A percentile compares a stretch with the other conserved stretches of the same genome.
Evolutionary conservation across 108 stramenopile genomes (phyloP).

Genomic region (Cylindrotheca fusiformis): DNA sequence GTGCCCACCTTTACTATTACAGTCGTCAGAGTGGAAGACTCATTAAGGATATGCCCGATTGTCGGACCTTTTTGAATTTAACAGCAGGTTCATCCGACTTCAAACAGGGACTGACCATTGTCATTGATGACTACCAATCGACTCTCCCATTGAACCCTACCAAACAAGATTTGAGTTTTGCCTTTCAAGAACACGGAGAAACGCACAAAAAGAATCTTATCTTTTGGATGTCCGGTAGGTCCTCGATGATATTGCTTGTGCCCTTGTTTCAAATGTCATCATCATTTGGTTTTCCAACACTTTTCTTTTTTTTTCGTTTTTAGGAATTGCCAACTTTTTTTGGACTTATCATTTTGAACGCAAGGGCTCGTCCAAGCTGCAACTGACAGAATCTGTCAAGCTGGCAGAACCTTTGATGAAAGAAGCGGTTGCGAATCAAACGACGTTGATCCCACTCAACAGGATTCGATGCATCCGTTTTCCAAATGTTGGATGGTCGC

Average conservation of each 20-base stretch:
- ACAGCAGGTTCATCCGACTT: slow-evolving; percentile 44
- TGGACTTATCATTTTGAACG: slow-evolving; percentile 24
- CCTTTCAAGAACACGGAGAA: slow-evolving; percentile 22
- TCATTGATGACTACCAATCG: slow-evolving; percentile 59
- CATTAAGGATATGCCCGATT: slow-evolving; percentile 46
- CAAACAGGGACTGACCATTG: slow-evolving; percentile 54
- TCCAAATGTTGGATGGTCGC: background rate
- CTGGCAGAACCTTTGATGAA: background rate
- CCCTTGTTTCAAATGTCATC: background rate
- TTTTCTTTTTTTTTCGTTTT: too few relatives aligned
- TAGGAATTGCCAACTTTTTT: slow-evolving; percentile 24
- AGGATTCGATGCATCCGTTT: background rate
- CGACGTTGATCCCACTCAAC: background rate
- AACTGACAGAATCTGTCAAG: slow-evolving; percentile 5
- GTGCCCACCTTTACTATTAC: slow-evolving; percentile 34
- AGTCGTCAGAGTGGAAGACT: slow-evolving; percentile 56
- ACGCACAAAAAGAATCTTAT: slow-evolving; percentile 24
- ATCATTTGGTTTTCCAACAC: background rate
- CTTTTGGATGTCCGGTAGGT: slow-evolving; percentile 14
- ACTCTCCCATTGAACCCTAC: slow-evolving; percentile 66
- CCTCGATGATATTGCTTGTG: background rate
- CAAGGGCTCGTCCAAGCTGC: slow-evolving; percentile 7
- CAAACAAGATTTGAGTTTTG: slow-evolving; percentile 55
- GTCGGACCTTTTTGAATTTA: slow-evolving; percentile 32
- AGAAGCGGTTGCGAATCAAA: background rate